Evolutionary conservation across 257 asterid genomes (phyloP).

Genomic region (Petunia secreta): DNA sequence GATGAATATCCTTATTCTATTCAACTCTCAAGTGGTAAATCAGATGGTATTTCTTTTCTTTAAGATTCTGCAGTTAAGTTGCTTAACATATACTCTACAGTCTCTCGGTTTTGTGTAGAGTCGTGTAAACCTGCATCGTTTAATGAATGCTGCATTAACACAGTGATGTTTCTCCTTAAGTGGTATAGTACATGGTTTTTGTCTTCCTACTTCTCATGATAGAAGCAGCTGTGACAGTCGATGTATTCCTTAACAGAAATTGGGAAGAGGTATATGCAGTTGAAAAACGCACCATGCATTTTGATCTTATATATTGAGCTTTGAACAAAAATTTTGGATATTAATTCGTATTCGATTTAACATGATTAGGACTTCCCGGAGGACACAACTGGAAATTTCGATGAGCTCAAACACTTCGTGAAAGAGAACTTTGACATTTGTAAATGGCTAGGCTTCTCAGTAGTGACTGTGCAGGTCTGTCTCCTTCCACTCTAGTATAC

Average conservation of each 20-base stretch:
- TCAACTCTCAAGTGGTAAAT: background rate
- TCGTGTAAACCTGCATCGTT: background rate
- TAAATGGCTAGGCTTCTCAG: conserved; percentile 79
- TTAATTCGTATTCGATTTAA: background rate
- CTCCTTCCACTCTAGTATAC: conserved; percentile 28
- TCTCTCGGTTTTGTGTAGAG: background rate
- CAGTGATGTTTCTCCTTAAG: conserved; percentile 54
- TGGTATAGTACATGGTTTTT: conserved; percentile 62
- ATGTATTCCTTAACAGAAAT: conserved; percentile 68
- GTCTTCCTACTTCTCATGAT: conserved; percentile 66
- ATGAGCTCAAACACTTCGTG: conserved; percentile 64
- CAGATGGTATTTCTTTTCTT: background rate
- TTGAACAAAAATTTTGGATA: background rate
- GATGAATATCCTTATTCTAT: background rate
- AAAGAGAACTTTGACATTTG: conserved; percentile 73
- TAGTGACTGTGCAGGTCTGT: conserved; percentile 76
- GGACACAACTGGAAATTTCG: conserved; percentile 77
- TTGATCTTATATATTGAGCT: background rate
- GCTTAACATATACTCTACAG: background rate
- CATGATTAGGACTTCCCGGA: conserved; percentile 58
- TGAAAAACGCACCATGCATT: conserved; percentile 22
- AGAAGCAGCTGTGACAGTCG: conserved; percentile 78
- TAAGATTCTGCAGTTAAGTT: background rate
- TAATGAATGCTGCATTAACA: background rate
- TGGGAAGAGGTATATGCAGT: conserved; percentile 80